Evolutionary conservation across 2,329 filamentous ascomycete species (phyloP).

Genomic region (Colletotrichum higginsianum): DNA sequence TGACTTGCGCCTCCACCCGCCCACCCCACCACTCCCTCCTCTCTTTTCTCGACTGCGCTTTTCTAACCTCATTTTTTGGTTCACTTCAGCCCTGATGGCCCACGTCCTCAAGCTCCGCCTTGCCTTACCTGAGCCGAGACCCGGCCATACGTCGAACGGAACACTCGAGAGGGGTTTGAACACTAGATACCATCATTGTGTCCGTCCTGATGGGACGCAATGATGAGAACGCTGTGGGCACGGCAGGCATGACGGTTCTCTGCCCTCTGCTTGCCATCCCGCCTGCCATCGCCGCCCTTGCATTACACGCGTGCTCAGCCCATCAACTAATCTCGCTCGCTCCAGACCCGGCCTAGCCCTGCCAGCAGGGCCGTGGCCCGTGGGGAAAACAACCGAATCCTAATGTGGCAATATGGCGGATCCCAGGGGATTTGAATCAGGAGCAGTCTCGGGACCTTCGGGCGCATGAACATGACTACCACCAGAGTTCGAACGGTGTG

Average conservation of each 20-base stretch:
- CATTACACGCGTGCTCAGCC: neutral
- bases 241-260: neutral
- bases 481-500: neutral
- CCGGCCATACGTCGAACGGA: slow-evolving; percentile 1
- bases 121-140: slow-evolving; percentile 35
- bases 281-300: neutral
- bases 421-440: slow-evolving; percentile 1
- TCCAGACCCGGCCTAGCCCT: neutral
- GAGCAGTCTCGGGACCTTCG: slow-evolving; percentile 2
- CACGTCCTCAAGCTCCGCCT: neutral
- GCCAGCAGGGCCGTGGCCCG: no score
- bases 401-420: neutral
- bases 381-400: neutral
- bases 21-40: neutral
- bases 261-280: no score
- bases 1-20: neutral
- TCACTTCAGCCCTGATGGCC: slow-evolving; percentile 26
- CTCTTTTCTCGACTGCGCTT: slow-evolving; percentile 13
- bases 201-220: neutral
- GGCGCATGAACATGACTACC: neutral
- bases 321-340: neutral
- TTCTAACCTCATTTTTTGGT: slow-evolving; percentile 12
- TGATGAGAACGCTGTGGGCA: neutral
- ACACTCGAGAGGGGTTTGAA: neutral
- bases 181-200: neutral